Evolutionary conservation across 768 basidiomycete species (phyloP).

Genomic region (Mycena metata): DNA sequence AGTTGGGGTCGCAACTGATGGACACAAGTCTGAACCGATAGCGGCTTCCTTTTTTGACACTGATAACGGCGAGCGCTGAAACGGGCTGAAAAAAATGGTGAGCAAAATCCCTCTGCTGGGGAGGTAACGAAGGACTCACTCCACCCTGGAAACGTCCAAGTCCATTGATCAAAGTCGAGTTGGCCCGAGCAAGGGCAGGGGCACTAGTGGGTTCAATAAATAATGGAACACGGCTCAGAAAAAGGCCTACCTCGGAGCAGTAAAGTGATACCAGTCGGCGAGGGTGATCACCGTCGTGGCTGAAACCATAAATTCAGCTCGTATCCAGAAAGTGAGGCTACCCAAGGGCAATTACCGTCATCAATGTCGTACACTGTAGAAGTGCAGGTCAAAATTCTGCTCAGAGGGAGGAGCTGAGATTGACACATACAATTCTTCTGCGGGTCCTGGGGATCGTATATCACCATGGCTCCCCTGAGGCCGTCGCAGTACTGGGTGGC

Average conservation of each 20-base stretch:
- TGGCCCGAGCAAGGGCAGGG: conserved; percentile 43
- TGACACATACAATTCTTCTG: conserved; percentile 42
- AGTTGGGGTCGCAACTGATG: conserved; percentile 62
- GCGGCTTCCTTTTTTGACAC: conserved; percentile 50
- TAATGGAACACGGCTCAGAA: conserved; percentile 7
- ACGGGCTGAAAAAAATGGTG: conserved; percentile 37
- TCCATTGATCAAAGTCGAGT: conserved; percentile 55
- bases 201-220: conserved; percentile 25
- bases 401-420: neutral
- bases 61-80: conserved; percentile 53
- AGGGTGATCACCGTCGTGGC: conserved; percentile 62
- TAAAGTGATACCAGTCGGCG: conserved; percentile 55
- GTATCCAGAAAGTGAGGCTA: too few relatives aligned
- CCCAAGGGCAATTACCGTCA: conserved; percentile 50
- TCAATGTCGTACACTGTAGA: conserved; percentile 51
- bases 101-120: too few relatives aligned
- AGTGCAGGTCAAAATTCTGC: too few relatives aligned
- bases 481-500: conserved; percentile 71
- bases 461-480: conserved; percentile 61
- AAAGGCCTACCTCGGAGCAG: conserved; percentile 11
- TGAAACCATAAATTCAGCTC: conserved; percentile 22
- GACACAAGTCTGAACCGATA: conserved; percentile 64
- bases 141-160: conserved; percentile 59
- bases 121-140: conserved; percentile 28
- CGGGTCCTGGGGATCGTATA: conserved; percentile 59